Evolutionary conservation across 306 rosid genomes (phyloP).

Genomic region (Castanospermum australe): DNA sequence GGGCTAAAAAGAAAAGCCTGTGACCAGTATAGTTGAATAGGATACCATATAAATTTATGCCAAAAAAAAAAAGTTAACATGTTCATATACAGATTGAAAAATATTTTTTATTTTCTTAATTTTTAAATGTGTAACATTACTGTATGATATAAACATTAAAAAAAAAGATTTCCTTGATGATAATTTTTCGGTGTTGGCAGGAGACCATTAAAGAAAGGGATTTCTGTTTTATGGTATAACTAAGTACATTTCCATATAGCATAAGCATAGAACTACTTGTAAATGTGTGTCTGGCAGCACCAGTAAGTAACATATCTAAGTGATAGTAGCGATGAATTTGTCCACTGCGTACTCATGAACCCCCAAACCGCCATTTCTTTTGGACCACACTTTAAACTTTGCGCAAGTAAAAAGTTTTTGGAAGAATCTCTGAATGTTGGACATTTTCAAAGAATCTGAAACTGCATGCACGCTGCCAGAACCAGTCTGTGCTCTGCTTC

Average conservation of each 20-base stretch:
- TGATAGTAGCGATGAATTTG: not conserved
- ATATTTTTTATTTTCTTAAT: not conserved
- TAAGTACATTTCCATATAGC: not conserved
- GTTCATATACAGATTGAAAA: not conserved
- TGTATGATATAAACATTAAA: not conserved
- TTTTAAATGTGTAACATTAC: not conserved
- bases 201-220: not conserved
- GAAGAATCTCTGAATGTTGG: constrained; percentile 38
- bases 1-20: not conserved
- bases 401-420: constrained; percentile 14
- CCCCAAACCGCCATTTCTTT: not conserved
- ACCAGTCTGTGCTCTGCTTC: constrained; percentile 34
- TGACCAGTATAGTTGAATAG: not conserved
- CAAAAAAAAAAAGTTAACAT: not conserved
- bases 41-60: not conserved
- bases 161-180: not conserved
- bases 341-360: not conserved
- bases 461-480: constrained; percentile 22
- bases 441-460: constrained; percentile 31
- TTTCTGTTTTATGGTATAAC: not conserved
- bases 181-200: not conserved
- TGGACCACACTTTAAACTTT: constrained; percentile 23
- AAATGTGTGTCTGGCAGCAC: not conserved
- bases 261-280: not conserved
- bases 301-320: not conserved